Percentiles rank a stretch among this genome's conserved stretches.
These are phyloP conservation scores for Globisporangium lucens DNA, from an alignment of 352 stramenopile genomes.

Conservation along the genomic window DNA sequence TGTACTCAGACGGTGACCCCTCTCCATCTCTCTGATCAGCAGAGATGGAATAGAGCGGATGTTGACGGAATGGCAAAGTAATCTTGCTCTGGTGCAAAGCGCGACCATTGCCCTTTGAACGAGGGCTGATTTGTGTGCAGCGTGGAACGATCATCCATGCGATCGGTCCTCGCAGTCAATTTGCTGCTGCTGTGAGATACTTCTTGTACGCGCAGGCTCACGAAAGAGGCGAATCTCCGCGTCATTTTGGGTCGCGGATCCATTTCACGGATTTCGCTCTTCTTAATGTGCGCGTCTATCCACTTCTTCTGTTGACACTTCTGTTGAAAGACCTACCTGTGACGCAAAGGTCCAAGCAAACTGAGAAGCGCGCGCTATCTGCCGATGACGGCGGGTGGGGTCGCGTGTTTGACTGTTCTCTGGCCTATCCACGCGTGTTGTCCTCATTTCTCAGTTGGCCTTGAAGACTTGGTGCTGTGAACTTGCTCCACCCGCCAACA, in stretches of 20 bases:
- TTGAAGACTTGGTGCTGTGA: too few relatives aligned
- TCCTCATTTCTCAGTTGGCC: not conserved
- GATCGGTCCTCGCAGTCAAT: not conserved
- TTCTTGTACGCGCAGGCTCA: too few relatives aligned
- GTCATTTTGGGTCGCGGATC: not conserved
- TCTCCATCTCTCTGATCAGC: not conserved
- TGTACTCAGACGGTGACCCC: conserved; percentile 1
- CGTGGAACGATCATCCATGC: not conserved
- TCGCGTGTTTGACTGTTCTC: not conserved
- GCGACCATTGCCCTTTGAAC: not conserved
- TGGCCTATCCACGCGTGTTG: not conserved
- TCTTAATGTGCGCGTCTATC: not conserved
- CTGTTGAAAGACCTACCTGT: not conserved
- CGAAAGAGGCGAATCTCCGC: not conserved
- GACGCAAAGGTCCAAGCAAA: not conserved
- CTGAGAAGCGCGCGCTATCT: not conserved
- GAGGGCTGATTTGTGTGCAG: not conserved
- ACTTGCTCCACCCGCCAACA: too few relatives aligned
- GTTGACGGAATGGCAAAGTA: not conserved
- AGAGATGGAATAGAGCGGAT: not conserved
- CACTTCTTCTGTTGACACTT: not conserved
- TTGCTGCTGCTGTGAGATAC: not conserved
- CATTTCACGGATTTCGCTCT: not conserved
- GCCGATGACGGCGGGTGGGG: not conserved
- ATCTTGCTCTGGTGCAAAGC: not conserved